Evolutionary conservation across 2,329 filamentous ascomycete species (phyloP), one percentile per base, ranked within the genome.

Genomic region (Hypoxylon sp.): DNA sequence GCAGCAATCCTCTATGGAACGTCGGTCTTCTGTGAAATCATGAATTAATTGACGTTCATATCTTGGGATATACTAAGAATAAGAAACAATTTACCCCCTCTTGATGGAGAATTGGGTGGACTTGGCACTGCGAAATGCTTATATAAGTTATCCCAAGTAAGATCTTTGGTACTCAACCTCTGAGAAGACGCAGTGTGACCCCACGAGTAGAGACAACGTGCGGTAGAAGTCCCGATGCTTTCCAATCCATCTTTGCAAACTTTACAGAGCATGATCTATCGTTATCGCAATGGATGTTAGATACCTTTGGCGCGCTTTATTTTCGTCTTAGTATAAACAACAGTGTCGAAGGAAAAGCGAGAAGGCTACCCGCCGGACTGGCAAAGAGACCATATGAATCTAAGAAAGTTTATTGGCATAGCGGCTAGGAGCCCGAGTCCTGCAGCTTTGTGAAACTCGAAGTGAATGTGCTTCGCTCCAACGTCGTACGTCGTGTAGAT

Each of bases 221-320:
- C 22, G 6, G 8, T 48, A 4, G 12, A 30, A n/a, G 46, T 60
- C 24, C 49, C 49, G 16, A 60, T 60, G 8, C 36, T 53, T 40
- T 53, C 56, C 12, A 60, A 7, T 12, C 48, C 20, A 14, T 30
- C 22, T 26, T 53, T 60, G 16, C 56, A 60, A 9, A 60, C 42
- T 40, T 60, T 33, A 20, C 56, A 60, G 22, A 60, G 38, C 56
- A 60, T 60, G 5, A 2, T 36, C 8, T 30, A 18, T 33, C 4
- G 4, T n/a, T 5, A 18, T 26, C 4, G 20, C 22, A 24, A n/a
- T 6, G 7, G 49, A n/a, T 11, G 3, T 44, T 22, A 2, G 2
- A 50, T 12, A 3, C n/a, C 20, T 26, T 18, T n/a, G n/a, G n/a
- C n/a, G 7, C 32, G 8, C n/a, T 12, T n/a, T 2, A 4, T 30